Evolutionary conservation across 1,284 basidiomycete species (phyloP).

Genomic region (Kalmanozyma brasiliensis): DNA sequence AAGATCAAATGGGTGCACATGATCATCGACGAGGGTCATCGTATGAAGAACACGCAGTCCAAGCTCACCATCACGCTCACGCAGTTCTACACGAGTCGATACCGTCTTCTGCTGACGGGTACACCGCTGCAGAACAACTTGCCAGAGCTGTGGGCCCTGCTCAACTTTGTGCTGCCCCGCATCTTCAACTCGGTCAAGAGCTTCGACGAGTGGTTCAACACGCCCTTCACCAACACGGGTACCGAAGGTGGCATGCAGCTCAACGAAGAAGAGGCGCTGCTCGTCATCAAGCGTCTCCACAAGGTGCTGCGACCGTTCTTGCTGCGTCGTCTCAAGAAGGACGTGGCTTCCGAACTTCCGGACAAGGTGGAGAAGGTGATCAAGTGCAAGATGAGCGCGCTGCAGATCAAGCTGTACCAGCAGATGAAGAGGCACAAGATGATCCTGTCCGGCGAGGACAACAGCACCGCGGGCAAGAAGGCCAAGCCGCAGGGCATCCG

Average conservation of each 20-base stretch:
- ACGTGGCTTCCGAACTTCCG: slow-evolving; percentile 95
- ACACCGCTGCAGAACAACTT: slow-evolving; percentile 99
- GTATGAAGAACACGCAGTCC: slow-evolving; percentile 98
- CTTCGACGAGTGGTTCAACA: slow-evolving; percentile 99
- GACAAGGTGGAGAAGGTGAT: slow-evolving; percentile 99
- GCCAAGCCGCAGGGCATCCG: slow-evolving; percentile 66
- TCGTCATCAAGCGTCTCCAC: slow-evolving; percentile 96
- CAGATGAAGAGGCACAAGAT: slow-evolving; percentile 98
- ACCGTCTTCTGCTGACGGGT: slow-evolving; percentile 95
- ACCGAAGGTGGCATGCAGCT: slow-evolving; percentile 83
- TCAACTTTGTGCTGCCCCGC: slow-evolving; percentile 97
- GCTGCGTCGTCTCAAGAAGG: slow-evolving; percentile 94
- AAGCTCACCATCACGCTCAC: slow-evolving; percentile 93
- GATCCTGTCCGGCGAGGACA: slow-evolving; percentile 71
- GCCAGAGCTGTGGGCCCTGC: slow-evolving; percentile 95
- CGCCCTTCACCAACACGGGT: slow-evolving; percentile 97
- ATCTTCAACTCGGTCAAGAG: slow-evolving; percentile 99
- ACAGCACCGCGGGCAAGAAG: slow-evolving; percentile 55
- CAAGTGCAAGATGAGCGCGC: slow-evolving; percentile 94
- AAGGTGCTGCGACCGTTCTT: slow-evolving; percentile 98
- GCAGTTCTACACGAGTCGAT: slow-evolving; percentile 90
- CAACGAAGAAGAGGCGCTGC: slow-evolving; percentile 98
- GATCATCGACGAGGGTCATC: slow-evolving; percentile 78
- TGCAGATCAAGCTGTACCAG: slow-evolving; percentile 95
- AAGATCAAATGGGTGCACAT: slow-evolving; percentile 68